Base-by-base conservation (phyloP, 2,329 filamentous ascomycete species). In the Fusarium sp. region DNA sequence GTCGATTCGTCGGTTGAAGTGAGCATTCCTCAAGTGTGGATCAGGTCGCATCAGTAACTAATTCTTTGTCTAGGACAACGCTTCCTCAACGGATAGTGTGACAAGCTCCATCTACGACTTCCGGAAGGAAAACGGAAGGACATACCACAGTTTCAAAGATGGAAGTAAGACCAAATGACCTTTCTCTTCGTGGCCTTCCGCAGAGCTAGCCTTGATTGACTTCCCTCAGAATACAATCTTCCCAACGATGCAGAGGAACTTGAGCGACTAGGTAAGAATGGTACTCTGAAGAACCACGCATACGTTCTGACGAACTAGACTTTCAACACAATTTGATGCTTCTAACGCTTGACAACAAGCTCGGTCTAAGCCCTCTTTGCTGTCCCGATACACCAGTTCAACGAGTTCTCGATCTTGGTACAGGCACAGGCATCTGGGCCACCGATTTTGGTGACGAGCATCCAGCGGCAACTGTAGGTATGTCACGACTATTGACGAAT, bases 371-470 rank as follows among this genome's bases (percentile, higher is more conserved):
- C 14, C 63, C 63, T 1, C 63, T 61, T 0, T 61, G 60, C 3
- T 44, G 24, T 4, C 27, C 55, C 1, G 32, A 46, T 4, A 51
- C 55, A 3, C 30, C 46, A 0, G 61, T 56, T 1, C 45, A 67
- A 6, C 63, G 63, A 3, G 63, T 66, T n/a, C 62, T 66, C 0
- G 63, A 66, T 29, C 30, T 66, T n/a, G 63, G 63, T 20, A 66
- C 63, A 2, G 63, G 63, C 11, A 66, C 63, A 3, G 63, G 63
- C 2, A 56, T 66, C 10, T 66, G 63, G 63, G 63, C 63, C 0
- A 66, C 65, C 5, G 63, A 66, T 7, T 66, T 66, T 41, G 63
- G 42, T 12, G 63, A 56, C 11, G 63, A 66, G 10, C 63, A 66
- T 10, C 63, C 61, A 4, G 22, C 42, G 4, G 44, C 63, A 5